phyloP scores from a whole-genome alignment of 495 filamentous ascomycete species.

The Elaphomyces granulatus region DNA sequence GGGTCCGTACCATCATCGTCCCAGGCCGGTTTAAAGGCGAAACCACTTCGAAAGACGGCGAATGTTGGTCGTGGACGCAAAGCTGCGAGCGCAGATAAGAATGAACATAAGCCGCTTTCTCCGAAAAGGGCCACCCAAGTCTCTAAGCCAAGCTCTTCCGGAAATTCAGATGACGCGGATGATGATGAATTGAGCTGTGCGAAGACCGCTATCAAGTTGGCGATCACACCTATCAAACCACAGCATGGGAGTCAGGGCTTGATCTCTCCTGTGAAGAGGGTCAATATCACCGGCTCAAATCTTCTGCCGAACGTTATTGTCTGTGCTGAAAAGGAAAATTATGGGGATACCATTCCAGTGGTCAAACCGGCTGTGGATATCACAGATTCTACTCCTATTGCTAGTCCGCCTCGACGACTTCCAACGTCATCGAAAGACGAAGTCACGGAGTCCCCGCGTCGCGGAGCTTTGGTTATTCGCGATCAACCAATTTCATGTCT shows the following conservation, averaged over 20 bases:
- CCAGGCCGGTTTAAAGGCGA: conserved; percentile 29
- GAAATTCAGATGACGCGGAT: conserved; percentile 27
- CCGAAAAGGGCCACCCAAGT: conserved; percentile 43
- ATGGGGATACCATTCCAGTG: conserved; percentile 12
- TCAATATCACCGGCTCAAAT: conserved; percentile 19
- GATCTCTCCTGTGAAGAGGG: conserved; percentile 27
- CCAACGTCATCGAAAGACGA: conserved; percentile 35
- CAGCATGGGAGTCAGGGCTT: conserved; percentile 14
- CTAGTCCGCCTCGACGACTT: conserved; percentile 36
- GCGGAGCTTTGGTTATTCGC: conserved; percentile 12
- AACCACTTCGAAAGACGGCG: conserved; percentile 33
- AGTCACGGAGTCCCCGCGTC: conserved; percentile 22
- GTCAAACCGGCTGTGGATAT: conserved; percentile 19
- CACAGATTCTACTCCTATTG: conserved; percentile 27
- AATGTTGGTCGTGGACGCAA: conserved; percentile 24
- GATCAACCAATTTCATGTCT: conserved; percentile 8
- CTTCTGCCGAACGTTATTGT: background rate
- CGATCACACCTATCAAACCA: conserved; percentile 29
- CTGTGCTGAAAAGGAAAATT: conserved; percentile 6
- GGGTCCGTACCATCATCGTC: conserved; percentile 5
- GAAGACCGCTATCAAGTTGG: conserved; percentile 27
- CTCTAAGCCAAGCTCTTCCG: conserved; percentile 26
- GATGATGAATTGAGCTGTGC: conserved; percentile 35
- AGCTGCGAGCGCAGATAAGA: conserved; percentile 17
- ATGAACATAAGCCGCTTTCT: conserved; percentile 30